These are phyloP conservation scores for Suhomyces choctaworum DNA, from an alignment of 1,139 yeast species.

Conservation along the genomic window DNA sequence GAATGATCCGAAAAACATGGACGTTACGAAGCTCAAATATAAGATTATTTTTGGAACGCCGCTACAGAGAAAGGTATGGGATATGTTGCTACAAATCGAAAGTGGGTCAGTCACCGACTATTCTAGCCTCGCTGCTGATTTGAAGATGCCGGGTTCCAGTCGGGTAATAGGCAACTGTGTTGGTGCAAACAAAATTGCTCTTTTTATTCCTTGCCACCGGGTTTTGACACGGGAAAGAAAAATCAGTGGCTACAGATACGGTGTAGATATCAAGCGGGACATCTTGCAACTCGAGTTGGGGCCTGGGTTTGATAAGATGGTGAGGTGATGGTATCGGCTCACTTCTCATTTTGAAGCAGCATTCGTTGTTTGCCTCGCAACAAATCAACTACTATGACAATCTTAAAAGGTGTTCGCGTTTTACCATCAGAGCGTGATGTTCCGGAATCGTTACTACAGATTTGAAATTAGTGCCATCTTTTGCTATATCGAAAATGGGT, in stretches of 20 bases:
- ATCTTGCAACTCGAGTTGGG: conserved; percentile 15
- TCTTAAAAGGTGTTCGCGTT: too few species aligned
- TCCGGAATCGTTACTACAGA: too few species aligned
- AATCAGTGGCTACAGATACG: conserved; percentile 28
- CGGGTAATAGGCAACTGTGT: conserved; percentile 27
- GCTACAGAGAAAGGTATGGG: conserved; percentile 27
- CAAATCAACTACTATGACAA: too few species aligned
- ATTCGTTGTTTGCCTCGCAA: too few species aligned
- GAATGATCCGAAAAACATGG: conserved; percentile 16
- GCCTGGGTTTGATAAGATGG: neutral
- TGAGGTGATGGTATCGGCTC: too few species aligned
- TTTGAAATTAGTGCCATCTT: too few species aligned
- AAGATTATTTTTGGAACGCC: conserved; percentile 26
- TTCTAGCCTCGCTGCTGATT: conserved; percentile 17
- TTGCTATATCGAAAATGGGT: too few species aligned
- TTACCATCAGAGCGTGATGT: too few species aligned
- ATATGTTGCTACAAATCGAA: conserved; percentile 17
- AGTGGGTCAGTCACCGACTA: conserved; percentile 20
- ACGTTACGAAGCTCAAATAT: conserved; percentile 6
- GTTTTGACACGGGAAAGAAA: conserved; percentile 20
- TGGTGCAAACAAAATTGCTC: conserved; percentile 27
- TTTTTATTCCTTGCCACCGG: conserved; percentile 29
- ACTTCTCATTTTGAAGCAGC: too few species aligned
- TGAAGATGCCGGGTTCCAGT: conserved; percentile 20
- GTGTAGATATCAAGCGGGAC: conserved; percentile 19